phyloP scores from a whole-genome alignment of 1,139 yeast genomes.

The Arxiozyma telluris region DNA sequence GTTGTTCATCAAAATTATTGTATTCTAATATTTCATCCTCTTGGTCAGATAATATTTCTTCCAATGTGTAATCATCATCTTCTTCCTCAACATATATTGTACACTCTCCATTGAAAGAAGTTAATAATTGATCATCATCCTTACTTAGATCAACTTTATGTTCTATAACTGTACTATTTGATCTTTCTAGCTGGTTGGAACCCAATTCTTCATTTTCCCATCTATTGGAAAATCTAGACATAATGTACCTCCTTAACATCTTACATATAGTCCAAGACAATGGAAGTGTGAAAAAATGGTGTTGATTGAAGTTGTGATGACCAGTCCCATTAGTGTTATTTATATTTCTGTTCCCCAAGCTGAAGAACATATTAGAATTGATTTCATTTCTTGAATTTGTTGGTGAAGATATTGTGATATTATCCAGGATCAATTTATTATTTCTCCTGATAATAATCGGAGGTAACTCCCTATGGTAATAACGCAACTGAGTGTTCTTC shows the following conservation, averaged over 20 bases:
- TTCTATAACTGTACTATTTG: neutral
- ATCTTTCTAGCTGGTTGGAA: neutral
- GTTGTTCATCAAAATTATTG: neutral
- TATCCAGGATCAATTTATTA: neutral
- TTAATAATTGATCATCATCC: neutral
- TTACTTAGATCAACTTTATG: neutral
- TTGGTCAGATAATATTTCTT: neutral
- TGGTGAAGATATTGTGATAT: neutral
- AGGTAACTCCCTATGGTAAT: slow-evolving; percentile 8
- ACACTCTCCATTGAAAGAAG: neutral
- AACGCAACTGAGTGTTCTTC: slow-evolving; percentile 12
- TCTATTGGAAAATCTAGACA: neutral
- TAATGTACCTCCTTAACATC: neutral
- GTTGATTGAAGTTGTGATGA: neutral
- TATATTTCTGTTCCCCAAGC: neutral
- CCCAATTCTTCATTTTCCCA: neutral
- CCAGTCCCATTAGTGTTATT: neutral
- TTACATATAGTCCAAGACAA: neutral
- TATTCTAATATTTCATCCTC: neutral
- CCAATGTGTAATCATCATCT: slow-evolving; percentile 1
- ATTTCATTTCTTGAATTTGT: neutral
- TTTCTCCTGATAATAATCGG: neutral
- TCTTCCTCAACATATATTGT: neutral
- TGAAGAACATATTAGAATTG: neutral
- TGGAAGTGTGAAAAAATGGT: neutral